Conservation (phyloP, 1,139 yeast species). For the Yamadazyma membranifaciens region DNA sequence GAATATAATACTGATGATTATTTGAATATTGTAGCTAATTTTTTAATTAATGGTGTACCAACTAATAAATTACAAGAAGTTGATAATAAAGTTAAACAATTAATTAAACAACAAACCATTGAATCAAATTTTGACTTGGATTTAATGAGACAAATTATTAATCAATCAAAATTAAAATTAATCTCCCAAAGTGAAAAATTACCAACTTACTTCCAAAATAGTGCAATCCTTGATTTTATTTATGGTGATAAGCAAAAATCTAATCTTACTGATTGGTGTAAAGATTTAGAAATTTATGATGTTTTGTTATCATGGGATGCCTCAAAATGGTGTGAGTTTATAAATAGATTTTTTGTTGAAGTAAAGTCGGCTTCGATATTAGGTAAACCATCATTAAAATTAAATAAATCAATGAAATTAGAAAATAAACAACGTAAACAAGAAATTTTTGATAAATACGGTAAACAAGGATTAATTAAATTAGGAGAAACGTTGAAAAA, state of each 20-base stretch:
- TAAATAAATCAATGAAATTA: slow-evolving; percentile 53
- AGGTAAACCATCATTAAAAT: slow-evolving; percentile 68
- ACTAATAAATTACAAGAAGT: slow-evolving; percentile 56
- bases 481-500: slow-evolving; percentile 49
- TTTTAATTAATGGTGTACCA: slow-evolving; percentile 75
- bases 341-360: slow-evolving; percentile 54
- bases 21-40: slow-evolving; percentile 54
- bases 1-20: slow-evolving; percentile 72
- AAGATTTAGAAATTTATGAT: slow-evolving; percentile 61
- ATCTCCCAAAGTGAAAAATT: slow-evolving; percentile 66
- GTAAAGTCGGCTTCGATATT: slow-evolving; percentile 72
- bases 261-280: slow-evolving; percentile 54
- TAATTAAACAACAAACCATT: slow-evolving; percentile 51
- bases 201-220: slow-evolving; percentile 58
- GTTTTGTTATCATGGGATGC: slow-evolving; percentile 57
- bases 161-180: slow-evolving; percentile 62
- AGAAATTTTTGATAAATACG: slow-evolving; percentile 52
- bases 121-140: slow-evolving; percentile 56
- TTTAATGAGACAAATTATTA: slow-evolving; percentile 65
- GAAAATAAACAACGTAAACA: slow-evolving; percentile 50
- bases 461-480: slow-evolving; percentile 57
- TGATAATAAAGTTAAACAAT: slow-evolving; percentile 47
- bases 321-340: slow-evolving; percentile 64
- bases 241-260: slow-evolving; percentile 69
- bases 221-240: slow-evolving; percentile 74